phyloP scores from a whole-genome alignment of 768 basidiomycete genomes.

The Kwoniella pini region DNA sequence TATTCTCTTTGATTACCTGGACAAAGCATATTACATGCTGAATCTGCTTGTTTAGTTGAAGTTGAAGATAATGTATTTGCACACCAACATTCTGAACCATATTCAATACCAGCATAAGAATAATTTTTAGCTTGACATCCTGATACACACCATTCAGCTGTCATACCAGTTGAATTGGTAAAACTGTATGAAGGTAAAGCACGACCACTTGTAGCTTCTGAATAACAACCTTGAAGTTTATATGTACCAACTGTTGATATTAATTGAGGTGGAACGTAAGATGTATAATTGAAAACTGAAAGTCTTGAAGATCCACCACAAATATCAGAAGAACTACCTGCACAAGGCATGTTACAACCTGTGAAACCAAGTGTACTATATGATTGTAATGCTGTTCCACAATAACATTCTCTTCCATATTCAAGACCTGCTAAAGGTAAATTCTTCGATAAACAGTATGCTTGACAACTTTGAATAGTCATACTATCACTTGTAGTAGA shows the following conservation, averaged over 20 bases:
- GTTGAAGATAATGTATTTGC: constrained; percentile 63
- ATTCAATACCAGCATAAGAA: constrained; percentile 72
- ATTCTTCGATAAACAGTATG: constrained; percentile 28
- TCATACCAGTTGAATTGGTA: constrained; percentile 14
- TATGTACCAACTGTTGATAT: constrained; percentile 23
- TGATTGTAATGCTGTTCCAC: constrained; percentile 32
- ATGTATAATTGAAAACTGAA: constrained; percentile 28
- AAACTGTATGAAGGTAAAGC: constrained; percentile 8
- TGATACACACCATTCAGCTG: constrained; percentile 62
- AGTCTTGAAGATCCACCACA: constrained; percentile 34
- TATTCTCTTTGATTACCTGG: constrained; percentile 57
- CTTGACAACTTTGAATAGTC: constrained; percentile 25
- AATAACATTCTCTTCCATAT: constrained; percentile 35
- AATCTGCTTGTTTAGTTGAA: constrained; percentile 58
- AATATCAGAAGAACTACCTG: constrained; percentile 10
- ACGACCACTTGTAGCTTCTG: constrained; percentile 4
- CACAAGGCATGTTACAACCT: constrained; percentile 27
- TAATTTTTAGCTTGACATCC: constrained; percentile 63
- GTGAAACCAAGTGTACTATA: constrained; percentile 18
- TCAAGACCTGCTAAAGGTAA: constrained; percentile 27
- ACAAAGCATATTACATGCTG: constrained; percentile 72
- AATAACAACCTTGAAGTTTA: constrained; percentile 16
- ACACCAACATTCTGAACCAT: constrained; percentile 58
- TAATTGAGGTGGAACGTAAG: constrained; percentile 8
- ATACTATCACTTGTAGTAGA: constrained; percentile 25